A percentile compares a stretch with the other conserved stretches of the same genome.
These are phyloP conservation scores for Rusavskia elegans DNA, from an alignment of 495 filamentous ascomycete species.

Conservation along the genomic window DNA sequence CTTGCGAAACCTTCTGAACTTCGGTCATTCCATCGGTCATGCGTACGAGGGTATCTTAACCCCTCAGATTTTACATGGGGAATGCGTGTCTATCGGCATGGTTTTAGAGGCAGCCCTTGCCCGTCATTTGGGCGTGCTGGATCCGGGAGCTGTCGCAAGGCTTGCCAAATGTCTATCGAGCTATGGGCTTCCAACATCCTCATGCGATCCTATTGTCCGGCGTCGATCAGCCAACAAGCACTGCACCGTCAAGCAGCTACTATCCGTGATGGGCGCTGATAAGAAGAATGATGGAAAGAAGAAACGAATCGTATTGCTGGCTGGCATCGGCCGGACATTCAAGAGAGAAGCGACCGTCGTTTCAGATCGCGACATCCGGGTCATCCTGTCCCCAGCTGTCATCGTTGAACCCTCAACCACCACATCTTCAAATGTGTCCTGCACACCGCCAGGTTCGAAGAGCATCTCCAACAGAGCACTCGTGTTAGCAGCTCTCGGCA, in stretches of 20 bases:
- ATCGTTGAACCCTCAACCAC: conserved; percentile 55
- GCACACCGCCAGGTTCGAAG: conserved; percentile 89
- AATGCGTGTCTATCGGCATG: conserved; percentile 95
- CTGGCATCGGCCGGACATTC: conserved; percentile 72
- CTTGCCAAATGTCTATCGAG: conserved; percentile 84
- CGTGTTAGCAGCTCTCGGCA: conserved; percentile 78
- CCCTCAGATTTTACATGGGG: conserved; percentile 87
- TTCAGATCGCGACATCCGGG: conserved; percentile 66
- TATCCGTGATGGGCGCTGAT: conserved; percentile 90
- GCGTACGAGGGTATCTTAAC: conserved; percentile 92
- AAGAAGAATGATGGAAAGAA: conserved; percentile 96
- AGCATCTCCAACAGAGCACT: conserved; percentile 94
- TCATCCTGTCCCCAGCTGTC: conserved; percentile 71
- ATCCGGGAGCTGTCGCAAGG: conserved; percentile 74
- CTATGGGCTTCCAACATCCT: conserved; percentile 77
- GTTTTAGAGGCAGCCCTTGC: conserved; percentile 92
- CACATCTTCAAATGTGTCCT: conserved; percentile 45
- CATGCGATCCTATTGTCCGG: conserved; percentile 70
- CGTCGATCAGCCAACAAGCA: conserved; percentile 74
- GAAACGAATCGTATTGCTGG: conserved; percentile 94
- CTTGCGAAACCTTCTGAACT: conserved; percentile 86
- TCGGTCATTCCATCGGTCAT: conserved; percentile 96
- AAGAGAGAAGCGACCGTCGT: conserved; percentile 81
- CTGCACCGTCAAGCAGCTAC: conserved; percentile 77
- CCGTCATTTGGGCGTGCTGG: conserved; percentile 74